These are phyloP conservation scores for Cercospora sesami DNA, from an alignment of 2,329 filamentous ascomycete species.

Conservation along the genomic window DNA sequence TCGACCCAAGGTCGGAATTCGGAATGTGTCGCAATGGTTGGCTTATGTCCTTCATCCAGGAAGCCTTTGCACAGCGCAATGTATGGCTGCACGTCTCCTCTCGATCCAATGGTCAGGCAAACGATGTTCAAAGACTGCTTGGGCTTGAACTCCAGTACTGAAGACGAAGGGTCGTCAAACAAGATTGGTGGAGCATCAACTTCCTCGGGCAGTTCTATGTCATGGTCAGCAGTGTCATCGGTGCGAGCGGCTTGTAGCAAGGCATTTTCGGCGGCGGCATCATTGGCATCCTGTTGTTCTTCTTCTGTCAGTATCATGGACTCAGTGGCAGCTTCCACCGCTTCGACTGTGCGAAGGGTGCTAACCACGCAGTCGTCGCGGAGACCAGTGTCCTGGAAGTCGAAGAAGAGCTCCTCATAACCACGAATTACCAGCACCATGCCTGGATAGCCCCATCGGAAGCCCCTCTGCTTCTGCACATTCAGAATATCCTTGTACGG, in stretches of 20 bases:
- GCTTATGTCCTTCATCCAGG: constrained; percentile 79
- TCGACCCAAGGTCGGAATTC: constrained; percentile 90
- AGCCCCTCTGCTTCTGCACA: constrained; percentile 91
- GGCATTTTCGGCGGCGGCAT: constrained; percentile 75
- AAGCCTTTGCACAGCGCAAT: constrained; percentile 93
- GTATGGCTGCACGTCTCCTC: constrained; percentile 95
- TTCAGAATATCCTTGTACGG: constrained; percentile 91
- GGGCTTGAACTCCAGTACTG: constrained; percentile 89
- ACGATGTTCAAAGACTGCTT: constrained; percentile 76
- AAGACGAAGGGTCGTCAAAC: constrained; percentile 86
- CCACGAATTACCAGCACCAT: constrained; percentile 90
- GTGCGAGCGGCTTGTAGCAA: constrained; percentile 73
- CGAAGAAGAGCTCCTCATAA: constrained; percentile 95
- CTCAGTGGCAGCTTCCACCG: constrained; percentile 67
- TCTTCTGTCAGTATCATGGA: constrained; percentile 67
- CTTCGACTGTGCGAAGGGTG: constrained; percentile 73
- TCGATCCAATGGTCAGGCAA: constrained; percentile 91
- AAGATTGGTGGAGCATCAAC: constrained; percentile 70
- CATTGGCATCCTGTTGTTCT: constrained; percentile 69
- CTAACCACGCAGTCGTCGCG: constrained; percentile 89
- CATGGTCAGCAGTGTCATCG: constrained; percentile 45
- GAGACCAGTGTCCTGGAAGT: constrained; percentile 74
- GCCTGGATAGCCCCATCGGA: constrained; percentile 85
- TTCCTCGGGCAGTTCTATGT: constrained; percentile 31
- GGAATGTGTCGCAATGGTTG: constrained; percentile 84